phyloP scores from a whole-genome alignment of 2,329 filamentous ascomycete species.

The Colletotrichum cereale region DNA sequence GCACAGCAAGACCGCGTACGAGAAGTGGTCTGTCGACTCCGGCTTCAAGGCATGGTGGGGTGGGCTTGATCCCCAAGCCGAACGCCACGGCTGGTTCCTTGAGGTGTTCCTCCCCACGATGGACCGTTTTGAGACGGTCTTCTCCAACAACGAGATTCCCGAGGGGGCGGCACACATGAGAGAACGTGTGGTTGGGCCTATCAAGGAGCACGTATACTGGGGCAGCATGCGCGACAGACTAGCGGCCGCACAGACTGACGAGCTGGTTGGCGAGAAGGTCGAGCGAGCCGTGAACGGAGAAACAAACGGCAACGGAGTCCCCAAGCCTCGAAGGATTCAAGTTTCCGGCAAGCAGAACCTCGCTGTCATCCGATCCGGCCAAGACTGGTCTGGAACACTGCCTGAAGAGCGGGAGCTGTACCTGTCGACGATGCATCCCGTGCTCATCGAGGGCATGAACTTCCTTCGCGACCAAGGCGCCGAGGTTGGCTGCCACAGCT shows the following conservation, averaged over 20 bases:
- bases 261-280: slow-evolving; percentile 47
- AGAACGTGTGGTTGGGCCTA: slow-evolving; percentile 50
- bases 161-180: slow-evolving; percentile 58
- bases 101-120: slow-evolving; percentile 57
- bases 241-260: slow-evolving; percentile 53
- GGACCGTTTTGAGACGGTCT: slow-evolving; percentile 59
- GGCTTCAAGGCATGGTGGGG: slow-evolving; percentile 56
- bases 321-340: slow-evolving; percentile 5
- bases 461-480: slow-evolving; percentile 57
- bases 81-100: slow-evolving; percentile 55
- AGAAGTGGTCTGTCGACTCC: slow-evolving; percentile 49
- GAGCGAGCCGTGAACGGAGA: not conserved
- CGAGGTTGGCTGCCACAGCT: slow-evolving; percentile 58
- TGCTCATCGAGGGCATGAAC: slow-evolving; percentile 57
- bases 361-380: slow-evolving; percentile 59
- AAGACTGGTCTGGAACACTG: slow-evolving; percentile 57
- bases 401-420: slow-evolving; percentile 58
- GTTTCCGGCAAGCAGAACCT: slow-evolving; percentile 56
- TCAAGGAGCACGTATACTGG: slow-evolving; percentile 61
- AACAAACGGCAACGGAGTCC: slow-evolving; percentile 36
- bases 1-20: slow-evolving; percentile 46
- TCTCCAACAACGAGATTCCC: slow-evolving; percentile 50
- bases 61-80: slow-evolving; percentile 42
- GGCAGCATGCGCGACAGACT: slow-evolving; percentile 60
- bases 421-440: slow-evolving; percentile 59